Evolutionary conservation across 805 yeast genomes (phyloP).

Genomic region (Candida nemodendra): DNA sequence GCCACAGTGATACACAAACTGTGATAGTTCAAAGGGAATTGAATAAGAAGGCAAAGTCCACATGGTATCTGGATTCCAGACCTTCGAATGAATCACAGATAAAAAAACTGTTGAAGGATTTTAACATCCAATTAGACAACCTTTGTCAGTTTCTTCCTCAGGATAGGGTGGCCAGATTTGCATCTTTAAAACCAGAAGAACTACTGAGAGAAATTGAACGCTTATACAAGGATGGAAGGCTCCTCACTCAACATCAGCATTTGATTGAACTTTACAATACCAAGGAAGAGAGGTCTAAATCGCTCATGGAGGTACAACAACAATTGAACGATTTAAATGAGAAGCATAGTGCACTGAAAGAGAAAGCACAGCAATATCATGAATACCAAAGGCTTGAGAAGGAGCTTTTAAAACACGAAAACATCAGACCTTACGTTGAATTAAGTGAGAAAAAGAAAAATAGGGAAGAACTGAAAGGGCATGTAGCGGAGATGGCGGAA

Average conservation of each 20-base stretch:
- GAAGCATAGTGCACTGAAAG: constrained; percentile 39
- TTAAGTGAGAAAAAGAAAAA: constrained; percentile 35
- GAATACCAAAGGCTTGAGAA: constrained; percentile 44
- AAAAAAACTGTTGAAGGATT: constrained; percentile 40
- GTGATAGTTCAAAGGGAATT: constrained; percentile 46
- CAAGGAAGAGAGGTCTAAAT: constrained; percentile 29
- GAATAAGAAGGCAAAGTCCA: constrained; percentile 42
- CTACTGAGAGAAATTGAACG: constrained; percentile 75
- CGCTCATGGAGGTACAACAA: constrained; percentile 30
- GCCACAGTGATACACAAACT: constrained; percentile 33
- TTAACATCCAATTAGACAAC: constrained; percentile 85
- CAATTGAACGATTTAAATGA: constrained; percentile 34
- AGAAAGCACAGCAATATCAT: constrained; percentile 45
- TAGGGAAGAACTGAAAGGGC: constrained; percentile 28
- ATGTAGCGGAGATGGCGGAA: constrained; percentile 25
- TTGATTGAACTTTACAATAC: constrained; percentile 51
- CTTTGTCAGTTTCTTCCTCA: constrained; percentile 94
- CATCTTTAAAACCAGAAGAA: constrained; percentile 72
- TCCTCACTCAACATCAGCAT: constrained; percentile 54
- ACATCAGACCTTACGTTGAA: constrained; percentile 34
- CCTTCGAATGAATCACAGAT: constrained; percentile 44
- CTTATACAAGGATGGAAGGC: constrained; percentile 64
- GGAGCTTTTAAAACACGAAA: constrained; percentile 39
- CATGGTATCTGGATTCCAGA: constrained; percentile 49
- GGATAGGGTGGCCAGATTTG: constrained; percentile 91